Evolutionary conservation across 345 rosid species (phyloP).

Genomic region (Brassica nigra): DNA sequence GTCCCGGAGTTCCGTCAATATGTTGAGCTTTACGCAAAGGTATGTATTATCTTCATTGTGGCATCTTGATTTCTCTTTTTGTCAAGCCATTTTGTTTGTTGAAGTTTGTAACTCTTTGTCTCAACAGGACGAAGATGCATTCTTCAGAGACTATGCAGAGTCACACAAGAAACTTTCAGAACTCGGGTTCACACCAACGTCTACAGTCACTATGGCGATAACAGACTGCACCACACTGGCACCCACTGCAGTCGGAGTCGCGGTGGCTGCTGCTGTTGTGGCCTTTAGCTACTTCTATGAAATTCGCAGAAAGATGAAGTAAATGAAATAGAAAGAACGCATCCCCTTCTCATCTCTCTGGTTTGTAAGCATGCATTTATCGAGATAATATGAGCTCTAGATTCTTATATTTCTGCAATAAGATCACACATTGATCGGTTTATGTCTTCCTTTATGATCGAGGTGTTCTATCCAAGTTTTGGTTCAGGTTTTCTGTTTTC

Average conservation of each 20-base stretch:
- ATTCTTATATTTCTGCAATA: not conserved
- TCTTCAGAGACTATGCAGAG: slow-evolving; percentile 70
- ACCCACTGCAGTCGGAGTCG: slow-evolving; percentile 74
- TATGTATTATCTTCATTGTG: slow-evolving; percentile 24
- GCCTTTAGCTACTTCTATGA: slow-evolving; percentile 67
- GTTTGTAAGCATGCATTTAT: not conserved
- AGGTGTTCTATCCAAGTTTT: not conserved
- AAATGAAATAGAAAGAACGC: slow-evolving; percentile 9
- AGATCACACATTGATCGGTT: not conserved
- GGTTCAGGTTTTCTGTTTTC: not conserved
- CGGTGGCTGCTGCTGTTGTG: slow-evolving; percentile 74
- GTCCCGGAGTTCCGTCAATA: slow-evolving; percentile 59
- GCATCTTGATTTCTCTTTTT: not conserved
- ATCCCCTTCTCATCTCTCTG: not conserved
- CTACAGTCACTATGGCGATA: slow-evolving; percentile 45
- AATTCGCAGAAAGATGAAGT: slow-evolving; percentile 65
- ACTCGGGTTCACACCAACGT: slow-evolving; percentile 63
- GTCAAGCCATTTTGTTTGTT: not conserved
- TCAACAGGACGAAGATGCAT: slow-evolving; percentile 72
- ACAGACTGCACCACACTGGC: slow-evolving; percentile 56
- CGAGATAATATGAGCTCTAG: not conserved
- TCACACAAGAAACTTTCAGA: slow-evolving; percentile 91
- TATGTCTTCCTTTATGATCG: not conserved
- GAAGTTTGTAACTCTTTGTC: not conserved
- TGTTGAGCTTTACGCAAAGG: slow-evolving; percentile 82